Evolutionary conservation across 768 basidiomycete genomes (phyloP), one percentile per base, ranked within the genome.

Genomic region (Leucocoprinus leucothites): DNA sequence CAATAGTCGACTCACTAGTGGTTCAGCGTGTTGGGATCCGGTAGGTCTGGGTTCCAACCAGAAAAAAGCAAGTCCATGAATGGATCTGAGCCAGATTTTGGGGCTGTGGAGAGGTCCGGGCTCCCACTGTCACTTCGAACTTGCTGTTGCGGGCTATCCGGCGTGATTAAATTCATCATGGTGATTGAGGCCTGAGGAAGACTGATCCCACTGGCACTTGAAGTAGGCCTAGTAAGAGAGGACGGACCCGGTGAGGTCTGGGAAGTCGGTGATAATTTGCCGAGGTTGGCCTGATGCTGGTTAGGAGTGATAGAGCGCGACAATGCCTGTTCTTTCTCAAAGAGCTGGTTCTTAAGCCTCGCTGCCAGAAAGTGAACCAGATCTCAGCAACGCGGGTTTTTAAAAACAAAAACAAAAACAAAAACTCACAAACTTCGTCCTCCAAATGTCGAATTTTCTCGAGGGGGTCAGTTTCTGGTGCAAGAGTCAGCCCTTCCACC

Each of bases 11-110:
- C 85, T 56, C 60, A 92, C 90, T 89, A 89, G 68, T 90, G 89
- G 61, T 84, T 80, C 26, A 93, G 74, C 14, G 82, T 77, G 19
- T 79, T 69, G 22, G 87, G 91, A 60, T 90, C 85, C 41, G 91
- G 91, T 11, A 94, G 75, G 63, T 94, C 91, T 24, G 89, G 80
- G 69, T 92, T 89, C 91, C 91, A 93, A 1, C 91, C 91, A 18
- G 83, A 79, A 63, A 85, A 82, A 11, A 91, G 72, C 38, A 94
- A 68, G 46, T 87, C 83, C 70, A 85, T 76, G 60, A 85, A 76
- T 3, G 81, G 75, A 61, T 86, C 82, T 1, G 79, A 63, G 35
- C 68, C 71, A 41, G 71, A 66, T 58, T 74, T 73, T 48, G 70
- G 69, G 47, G 67, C 68, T 43, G 71, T 69, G 25, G 65, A 71